These are phyloP conservation scores for Penicillium paxilli DNA, from an alignment of 495 filamentous ascomycete genomes.

Conservation along the genomic window DNA sequence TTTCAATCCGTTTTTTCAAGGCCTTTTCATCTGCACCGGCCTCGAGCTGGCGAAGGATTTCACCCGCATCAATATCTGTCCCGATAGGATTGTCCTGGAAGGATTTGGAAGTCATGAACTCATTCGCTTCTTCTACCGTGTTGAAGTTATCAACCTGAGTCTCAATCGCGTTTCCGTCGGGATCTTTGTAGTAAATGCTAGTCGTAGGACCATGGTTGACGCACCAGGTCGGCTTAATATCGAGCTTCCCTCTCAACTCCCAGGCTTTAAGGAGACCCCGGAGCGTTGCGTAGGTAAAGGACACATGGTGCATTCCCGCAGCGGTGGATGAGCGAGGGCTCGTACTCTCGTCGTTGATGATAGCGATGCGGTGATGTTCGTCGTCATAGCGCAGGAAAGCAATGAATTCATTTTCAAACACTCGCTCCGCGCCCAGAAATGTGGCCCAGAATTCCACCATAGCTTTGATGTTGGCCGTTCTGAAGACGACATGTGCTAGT, in stretches of 20 bases:
- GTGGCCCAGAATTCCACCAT: slow-evolving; percentile 3
- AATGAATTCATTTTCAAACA: slow-evolving; percentile 9
- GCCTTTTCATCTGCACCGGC: slow-evolving; percentile 1
- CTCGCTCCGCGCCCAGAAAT: slow-evolving; percentile 4
- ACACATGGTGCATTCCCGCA: slow-evolving; percentile 40
- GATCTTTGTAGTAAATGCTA: slow-evolving; percentile 47
- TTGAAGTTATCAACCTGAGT: slow-evolving; percentile 47
- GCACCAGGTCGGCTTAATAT: slow-evolving; percentile 39
- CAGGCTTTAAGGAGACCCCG: slow-evolving; percentile 25
- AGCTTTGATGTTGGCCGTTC: neutral
- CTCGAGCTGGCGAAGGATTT: neutral
- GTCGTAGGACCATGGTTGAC: slow-evolving; percentile 47
- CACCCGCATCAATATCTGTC: slow-evolving; percentile 1
- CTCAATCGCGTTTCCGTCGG: slow-evolving; percentile 49
- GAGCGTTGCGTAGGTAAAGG: slow-evolving; percentile 36
- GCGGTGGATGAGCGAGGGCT: slow-evolving; percentile 10
- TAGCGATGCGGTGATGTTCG: slow-evolving; percentile 49
- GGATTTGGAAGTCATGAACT: slow-evolving; percentile 1
- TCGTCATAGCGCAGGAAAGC: slow-evolving; percentile 46
- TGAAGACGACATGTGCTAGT: slow-evolving; percentile 1
- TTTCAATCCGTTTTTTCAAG: slow-evolving; percentile 1
- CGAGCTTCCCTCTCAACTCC: slow-evolving; percentile 18
- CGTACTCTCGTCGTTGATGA: slow-evolving; percentile 25
- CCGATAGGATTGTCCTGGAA: slow-evolving; percentile 6
- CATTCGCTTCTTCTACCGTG: slow-evolving; percentile 2